Evolutionary conservation across 768 basidiomycete species (phyloP), one percentile per base, ranked within the genome.

Genomic region (Lentinus brumalis): DNA sequence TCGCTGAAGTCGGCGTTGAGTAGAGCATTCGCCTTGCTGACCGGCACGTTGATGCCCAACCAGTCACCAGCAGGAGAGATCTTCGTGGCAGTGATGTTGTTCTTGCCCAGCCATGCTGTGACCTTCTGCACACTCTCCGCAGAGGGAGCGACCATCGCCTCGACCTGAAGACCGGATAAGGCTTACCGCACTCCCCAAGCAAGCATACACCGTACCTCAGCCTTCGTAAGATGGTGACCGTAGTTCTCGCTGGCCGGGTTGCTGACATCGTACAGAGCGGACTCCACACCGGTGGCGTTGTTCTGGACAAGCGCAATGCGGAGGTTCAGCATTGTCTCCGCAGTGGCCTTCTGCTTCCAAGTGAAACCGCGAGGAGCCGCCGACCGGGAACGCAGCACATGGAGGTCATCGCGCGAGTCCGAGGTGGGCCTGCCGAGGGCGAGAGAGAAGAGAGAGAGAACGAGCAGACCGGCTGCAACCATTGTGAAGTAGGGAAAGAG

Each of bases 261-360:
- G 62, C 75, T 77, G 65, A 78, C 76, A 47, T 71, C 75, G 60
- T 71, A 68, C 15, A 78, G 70, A 10, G 69, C 70, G 30, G 71
- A 61, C 63, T 78, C 71, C 14, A 80, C 74, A 9, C 78, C 77
- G 6, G 57, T 63, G 39, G 73, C 72, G 63, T 80, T 68, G 55
- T 65, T 73, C 61, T 75, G 75, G n/a, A 67, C 67, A 50, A 80
- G 71, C 10, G 73, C 78, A 47, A 80, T 67, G 50, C 77, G 76
- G 53, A 80, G 66, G 56, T 70, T 75, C 35, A 81, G 66, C 8
- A 65, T 64, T 2, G 70, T 60, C 58, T 73, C 69, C 9, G 67
- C 53, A 12, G 69, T 46, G 1, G 76, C 75, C 44, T 70, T 53
- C 18, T 71, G 72, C 15, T 54, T 53, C 41, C 63, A 64, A 9